These are phyloP conservation scores for Cladosporium sphaerospermum DNA, from an alignment of 2,329 filamentous ascomycete genomes.

Conservation along the genomic window DNA sequence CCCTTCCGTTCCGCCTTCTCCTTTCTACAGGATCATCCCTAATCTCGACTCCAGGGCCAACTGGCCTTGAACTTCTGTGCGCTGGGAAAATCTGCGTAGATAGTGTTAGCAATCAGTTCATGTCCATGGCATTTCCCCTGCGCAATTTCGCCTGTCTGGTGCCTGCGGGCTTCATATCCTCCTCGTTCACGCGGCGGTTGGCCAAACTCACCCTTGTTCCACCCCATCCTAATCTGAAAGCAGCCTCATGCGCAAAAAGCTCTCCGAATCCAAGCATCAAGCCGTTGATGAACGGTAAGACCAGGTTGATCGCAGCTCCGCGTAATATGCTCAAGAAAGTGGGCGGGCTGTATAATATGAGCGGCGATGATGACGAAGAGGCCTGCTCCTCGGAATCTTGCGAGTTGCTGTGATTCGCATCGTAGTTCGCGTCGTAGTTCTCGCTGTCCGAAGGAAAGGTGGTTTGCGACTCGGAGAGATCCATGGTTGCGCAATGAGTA, in stretches of 20 bases:
- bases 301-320: slow-evolving; percentile 89
- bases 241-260: slow-evolving; percentile 90
- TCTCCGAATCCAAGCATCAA: slow-evolving; percentile 98
- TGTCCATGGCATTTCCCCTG: not conserved
- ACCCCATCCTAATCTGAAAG: slow-evolving; percentile 87
- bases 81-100: slow-evolving; percentile 49
- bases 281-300: slow-evolving; percentile 93
- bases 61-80: slow-evolving; percentile 56
- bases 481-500: slow-evolving; percentile 1
- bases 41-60: slow-evolving; percentile 79
- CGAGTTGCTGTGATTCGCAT: slow-evolving; percentile 40
- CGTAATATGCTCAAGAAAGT: slow-evolving; percentile 79
- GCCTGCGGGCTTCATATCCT: not conserved
- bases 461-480: slow-evolving; percentile 63
- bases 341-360: slow-evolving; percentile 84
- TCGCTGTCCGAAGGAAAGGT: slow-evolving; percentile 80
- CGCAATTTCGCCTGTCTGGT: too few relatives aligned
- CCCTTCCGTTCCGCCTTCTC: slow-evolving; percentile 45
- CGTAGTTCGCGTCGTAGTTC: slow-evolving; percentile 73
- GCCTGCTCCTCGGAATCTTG: slow-evolving; percentile 53
- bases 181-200: not conserved
- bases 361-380: slow-evolving; percentile 56
- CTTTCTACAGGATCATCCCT: slow-evolving; percentile 58
- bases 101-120: slow-evolving; percentile 1
- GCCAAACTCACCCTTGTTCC: slow-evolving; percentile 67